Evolutionary conservation across 2,329 filamentous ascomycete genomes (phyloP).

Genomic region (Venturia pyrina): DNA sequence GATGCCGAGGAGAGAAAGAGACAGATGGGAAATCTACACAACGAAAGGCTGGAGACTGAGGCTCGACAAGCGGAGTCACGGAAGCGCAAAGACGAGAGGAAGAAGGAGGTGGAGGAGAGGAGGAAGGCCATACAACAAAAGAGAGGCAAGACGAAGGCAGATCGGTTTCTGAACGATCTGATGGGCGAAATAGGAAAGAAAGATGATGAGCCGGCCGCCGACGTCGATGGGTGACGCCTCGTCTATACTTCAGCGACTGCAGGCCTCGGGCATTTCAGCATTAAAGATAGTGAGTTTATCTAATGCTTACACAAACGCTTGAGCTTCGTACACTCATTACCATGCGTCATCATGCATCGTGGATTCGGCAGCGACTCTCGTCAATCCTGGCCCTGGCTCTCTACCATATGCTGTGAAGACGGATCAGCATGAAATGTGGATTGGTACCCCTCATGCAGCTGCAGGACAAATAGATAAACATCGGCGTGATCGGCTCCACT

Average conservation of each 20-base stretch:
- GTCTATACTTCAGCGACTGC: no score
- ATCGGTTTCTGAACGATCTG: slow-evolving; percentile 59
- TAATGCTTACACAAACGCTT: no score
- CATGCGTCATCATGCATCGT: not conserved
- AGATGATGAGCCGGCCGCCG: not conserved
- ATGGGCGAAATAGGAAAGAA: slow-evolving; percentile 22
- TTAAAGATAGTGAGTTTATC: no score
- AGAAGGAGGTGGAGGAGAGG: slow-evolving; percentile 46
- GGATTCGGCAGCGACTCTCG: not conserved
- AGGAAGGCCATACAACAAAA: slow-evolving; percentile 41
- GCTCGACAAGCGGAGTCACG: slow-evolving; percentile 46
- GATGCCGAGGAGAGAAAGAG: slow-evolving; percentile 55
- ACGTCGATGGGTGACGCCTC: not conserved
- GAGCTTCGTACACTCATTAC: not conserved
- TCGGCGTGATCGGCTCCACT: not conserved
- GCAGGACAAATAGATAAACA: not conserved
- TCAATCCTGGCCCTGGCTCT: not conserved
- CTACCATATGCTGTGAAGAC: not conserved
- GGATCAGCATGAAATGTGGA: not conserved
- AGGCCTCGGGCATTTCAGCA: no score
- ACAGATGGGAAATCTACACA: slow-evolving; percentile 68
- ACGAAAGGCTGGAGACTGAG: slow-evolving; percentile 60
- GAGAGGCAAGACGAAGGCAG: slow-evolving; percentile 57
- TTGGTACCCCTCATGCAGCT: not conserved
- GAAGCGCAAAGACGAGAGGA: slow-evolving; percentile 44